phyloP scores from a whole-genome alignment of 768 basidiomycete species.

The Tulasnella sp. region DNA sequence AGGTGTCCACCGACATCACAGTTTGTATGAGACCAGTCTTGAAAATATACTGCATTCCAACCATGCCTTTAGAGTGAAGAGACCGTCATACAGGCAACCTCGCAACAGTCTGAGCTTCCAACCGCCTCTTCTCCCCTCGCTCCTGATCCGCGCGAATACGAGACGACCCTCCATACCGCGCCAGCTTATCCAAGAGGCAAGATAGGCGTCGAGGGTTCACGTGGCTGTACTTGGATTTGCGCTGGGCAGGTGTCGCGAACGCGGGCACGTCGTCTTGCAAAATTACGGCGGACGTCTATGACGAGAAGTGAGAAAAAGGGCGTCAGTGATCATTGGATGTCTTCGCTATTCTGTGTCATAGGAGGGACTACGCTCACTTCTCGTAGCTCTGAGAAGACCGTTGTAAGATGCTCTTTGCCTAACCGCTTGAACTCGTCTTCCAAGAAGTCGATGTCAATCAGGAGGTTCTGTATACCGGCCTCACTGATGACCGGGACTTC shows the following conservation, averaged over 20 bases:
- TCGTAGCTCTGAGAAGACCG: conserved; percentile 70
- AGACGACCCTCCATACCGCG: conserved; percentile 50
- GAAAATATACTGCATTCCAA: too few species aligned
- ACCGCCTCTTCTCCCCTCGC: conserved; percentile 56
- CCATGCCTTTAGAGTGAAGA: too few species aligned
- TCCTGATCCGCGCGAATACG: conserved; percentile 51
- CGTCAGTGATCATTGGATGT: not conserved
- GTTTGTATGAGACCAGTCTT: too few species aligned
- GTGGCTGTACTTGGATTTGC: conserved; percentile 51
- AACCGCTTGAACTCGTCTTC: conserved; percentile 75
- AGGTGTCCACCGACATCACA: too few species aligned
- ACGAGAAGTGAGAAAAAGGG: not conserved
- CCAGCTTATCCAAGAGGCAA: conserved; percentile 66
- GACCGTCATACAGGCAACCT: conserved; percentile 32
- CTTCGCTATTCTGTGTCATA: not conserved
- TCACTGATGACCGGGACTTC: conserved; percentile 76
- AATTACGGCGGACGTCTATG: conserved; percentile 59
- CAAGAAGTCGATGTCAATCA: conserved; percentile 78
- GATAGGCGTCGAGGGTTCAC: conserved; percentile 66
- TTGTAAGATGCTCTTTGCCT: conserved; percentile 54
- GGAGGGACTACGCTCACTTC: conserved; percentile 37
- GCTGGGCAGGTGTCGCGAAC: conserved; percentile 59
- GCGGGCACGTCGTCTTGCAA: conserved; percentile 63
- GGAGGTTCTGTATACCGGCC: conserved; percentile 73
- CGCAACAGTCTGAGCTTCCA: conserved; percentile 68